phyloP scores from a whole-genome alignment of 352 stramenopile species.

The Phytophthora citricola region DNA sequence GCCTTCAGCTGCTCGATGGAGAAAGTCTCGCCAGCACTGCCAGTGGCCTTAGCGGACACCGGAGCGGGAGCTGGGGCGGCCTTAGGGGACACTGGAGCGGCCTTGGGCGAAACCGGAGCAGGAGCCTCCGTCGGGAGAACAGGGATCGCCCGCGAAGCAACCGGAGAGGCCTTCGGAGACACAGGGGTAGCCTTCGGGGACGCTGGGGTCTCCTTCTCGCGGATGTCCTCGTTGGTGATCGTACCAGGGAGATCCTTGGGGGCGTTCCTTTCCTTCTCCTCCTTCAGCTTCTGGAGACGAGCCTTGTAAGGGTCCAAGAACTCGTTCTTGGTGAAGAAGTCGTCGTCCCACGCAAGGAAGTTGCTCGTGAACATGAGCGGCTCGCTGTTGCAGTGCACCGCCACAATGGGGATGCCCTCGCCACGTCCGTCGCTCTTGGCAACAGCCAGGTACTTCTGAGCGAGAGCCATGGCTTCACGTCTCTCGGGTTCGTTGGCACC shows the following conservation, averaged over 20 bases:
- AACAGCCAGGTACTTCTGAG: constrained; percentile 75
- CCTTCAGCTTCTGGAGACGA: constrained; percentile 79
- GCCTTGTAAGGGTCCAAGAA: constrained; percentile 93
- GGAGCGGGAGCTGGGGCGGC: constrained; percentile 17
- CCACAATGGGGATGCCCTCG: constrained; percentile 84
- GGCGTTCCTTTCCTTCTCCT: constrained; percentile 77
- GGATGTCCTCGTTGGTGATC: constrained; percentile 58
- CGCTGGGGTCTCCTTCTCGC: constrained; percentile 32
- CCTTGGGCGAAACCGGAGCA: constrained; percentile 23
- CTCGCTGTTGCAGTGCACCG: constrained; percentile 82
- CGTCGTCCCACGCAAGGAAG: constrained; percentile 90
- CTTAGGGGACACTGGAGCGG: constrained; percentile 19
- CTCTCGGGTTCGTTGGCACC: constrained; percentile 83
- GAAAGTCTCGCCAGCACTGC: constrained; percentile 48
- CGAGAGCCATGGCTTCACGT: constrained; percentile 62
- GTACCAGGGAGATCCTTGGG: constrained; percentile 64
- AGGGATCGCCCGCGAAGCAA: constrained; percentile 18
- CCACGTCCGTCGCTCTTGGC: constrained; percentile 84
- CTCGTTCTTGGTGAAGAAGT: constrained; percentile 82
- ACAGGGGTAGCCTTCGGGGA: constrained; percentile 8
- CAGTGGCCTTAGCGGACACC: constrained; percentile 36
- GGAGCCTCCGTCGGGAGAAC: constrained; percentile 35
- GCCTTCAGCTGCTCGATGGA: constrained; percentile 71
- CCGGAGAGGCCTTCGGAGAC: constrained; percentile 17
- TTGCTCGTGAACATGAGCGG: constrained; percentile 92